Conservation (phyloP, 768 basidiomycete species). For the Russula earlei region DNA sequence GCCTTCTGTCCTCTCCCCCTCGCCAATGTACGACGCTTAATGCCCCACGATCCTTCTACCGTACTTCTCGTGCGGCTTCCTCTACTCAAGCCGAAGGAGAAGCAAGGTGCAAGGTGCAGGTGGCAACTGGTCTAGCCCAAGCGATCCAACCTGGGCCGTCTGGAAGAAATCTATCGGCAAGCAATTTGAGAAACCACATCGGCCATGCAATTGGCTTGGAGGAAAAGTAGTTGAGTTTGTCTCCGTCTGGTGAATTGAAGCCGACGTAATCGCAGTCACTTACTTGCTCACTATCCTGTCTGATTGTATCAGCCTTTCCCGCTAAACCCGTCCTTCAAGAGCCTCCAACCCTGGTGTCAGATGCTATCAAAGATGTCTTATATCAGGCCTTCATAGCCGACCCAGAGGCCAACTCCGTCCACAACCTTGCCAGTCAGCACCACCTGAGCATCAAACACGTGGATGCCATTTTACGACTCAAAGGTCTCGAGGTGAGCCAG, state of each 20-base stretch:
- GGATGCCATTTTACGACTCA: conserved; percentile 74
- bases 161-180: conserved; percentile 14
- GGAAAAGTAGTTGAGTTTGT: conserved; percentile 42
- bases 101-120: too few species aligned
- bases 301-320: conserved; percentile 62
- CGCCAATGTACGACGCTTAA: neutral
- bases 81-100: conserved; percentile 18
- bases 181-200: conserved; percentile 10
- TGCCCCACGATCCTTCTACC: neutral
- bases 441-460: conserved; percentile 69
- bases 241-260: conserved; percentile 16
- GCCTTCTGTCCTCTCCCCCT: neutral
- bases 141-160: neutral
- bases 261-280: conserved; percentile 8
- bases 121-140: neutral
- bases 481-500: conserved; percentile 66
- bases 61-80: neutral
- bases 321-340: conserved; percentile 74
- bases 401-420: conserved; percentile 45
- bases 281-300: too few species aligned
- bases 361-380: conserved; percentile 44
- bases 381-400: conserved; percentile 54
- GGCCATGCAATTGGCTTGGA: conserved; percentile 56
- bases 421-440: conserved; percentile 50
- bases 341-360: conserved; percentile 69